Evolutionary conservation across 2,329 filamentous ascomycete species (phyloP).

Genomic region (Stromatinia cepivora): DNA sequence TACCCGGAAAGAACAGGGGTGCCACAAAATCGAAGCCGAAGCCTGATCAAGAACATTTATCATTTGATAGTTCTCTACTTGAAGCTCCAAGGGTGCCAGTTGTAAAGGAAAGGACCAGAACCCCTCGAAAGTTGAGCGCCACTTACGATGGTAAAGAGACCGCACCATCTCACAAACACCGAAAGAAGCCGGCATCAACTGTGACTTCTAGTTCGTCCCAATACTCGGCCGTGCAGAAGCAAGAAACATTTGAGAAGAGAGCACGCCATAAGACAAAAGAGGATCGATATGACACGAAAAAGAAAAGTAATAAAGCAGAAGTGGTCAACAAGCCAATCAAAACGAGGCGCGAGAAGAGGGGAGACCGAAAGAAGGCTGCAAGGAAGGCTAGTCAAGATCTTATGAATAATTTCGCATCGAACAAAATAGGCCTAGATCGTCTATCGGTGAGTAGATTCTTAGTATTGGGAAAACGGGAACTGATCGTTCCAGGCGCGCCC

Average conservation of each 20-base stretch:
- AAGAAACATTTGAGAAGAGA: conserved; percentile 46
- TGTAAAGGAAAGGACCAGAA: not conserved
- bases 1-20: not conserved
- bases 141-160: not conserved
- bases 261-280: conserved; percentile 56
- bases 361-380: conserved; percentile 29
- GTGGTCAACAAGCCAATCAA: conserved; percentile 30
- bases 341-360: conserved; percentile 28
- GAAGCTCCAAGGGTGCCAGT: conserved; percentile 18
- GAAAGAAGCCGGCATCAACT: conserved; percentile 17
- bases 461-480: not conserved
- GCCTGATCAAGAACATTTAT: conserved; percentile 24
- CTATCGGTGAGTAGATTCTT: conserved; percentile 50
- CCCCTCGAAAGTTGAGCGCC: not conserved
- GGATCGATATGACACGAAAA: conserved; percentile 55
- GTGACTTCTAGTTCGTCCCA: conserved; percentile 1
- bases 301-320: conserved; percentile 34
- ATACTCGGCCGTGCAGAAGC: not conserved
- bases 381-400: conserved; percentile 46
- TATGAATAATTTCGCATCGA: conserved; percentile 57
- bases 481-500: conserved; percentile 42
- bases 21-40: not conserved
- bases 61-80: conserved; percentile 36
- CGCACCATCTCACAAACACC: conserved; percentile 24
- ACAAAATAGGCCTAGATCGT: conserved; percentile 52